A percentile compares a stretch with the other conserved stretches of the same genome.
phyloP scores from a whole-genome alignment of 2,329 filamentous ascomycete species.

The Curvularia eragrostidis region DNA sequence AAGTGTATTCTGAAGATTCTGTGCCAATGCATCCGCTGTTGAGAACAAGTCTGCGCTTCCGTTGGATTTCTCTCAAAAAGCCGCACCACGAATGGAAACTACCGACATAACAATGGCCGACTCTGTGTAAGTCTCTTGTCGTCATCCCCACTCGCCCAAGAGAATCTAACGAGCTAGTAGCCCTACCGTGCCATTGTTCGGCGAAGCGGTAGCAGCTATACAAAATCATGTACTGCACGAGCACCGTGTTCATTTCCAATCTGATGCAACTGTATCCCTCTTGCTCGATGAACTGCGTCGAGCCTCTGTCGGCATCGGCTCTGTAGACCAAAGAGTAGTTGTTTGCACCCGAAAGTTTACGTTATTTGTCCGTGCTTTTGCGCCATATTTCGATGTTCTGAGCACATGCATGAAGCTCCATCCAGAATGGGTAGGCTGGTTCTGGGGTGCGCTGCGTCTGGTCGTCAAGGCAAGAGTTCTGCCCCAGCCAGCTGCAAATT shows the following conservation, averaged over 20 bases:
- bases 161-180: constrained; percentile 25
- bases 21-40: constrained; percentile 38
- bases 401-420: constrained; percentile 24
- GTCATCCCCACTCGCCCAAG: background rate
- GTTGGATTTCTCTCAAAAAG: constrained; percentile 22
- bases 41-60: constrained; percentile 21
- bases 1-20: constrained; percentile 11
- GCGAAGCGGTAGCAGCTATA: constrained; percentile 29
- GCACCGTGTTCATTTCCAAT: constrained; percentile 23
- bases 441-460: constrained; percentile 34
- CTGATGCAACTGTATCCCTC: constrained; percentile 20
- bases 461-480: constrained; percentile 31
- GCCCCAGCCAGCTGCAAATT: background rate
- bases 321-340: constrained; percentile 19
- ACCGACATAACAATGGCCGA: constrained; percentile 36
- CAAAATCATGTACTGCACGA: constrained; percentile 29
- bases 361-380: constrained; percentile 31
- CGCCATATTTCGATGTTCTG: constrained; percentile 39
- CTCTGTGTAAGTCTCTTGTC: constrained; percentile 24
- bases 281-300: constrained; percentile 30
- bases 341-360: constrained; percentile 29
- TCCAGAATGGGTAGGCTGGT: constrained; percentile 30
- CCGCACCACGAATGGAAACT: constrained; percentile 29
- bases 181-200: constrained; percentile 25
- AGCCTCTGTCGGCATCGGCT: constrained; percentile 14